Evolutionary conservation across 73 alveolate species (phyloP), one percentile per base, ranked within the genome.

Genomic region (Paramecium bursaria): DNA sequence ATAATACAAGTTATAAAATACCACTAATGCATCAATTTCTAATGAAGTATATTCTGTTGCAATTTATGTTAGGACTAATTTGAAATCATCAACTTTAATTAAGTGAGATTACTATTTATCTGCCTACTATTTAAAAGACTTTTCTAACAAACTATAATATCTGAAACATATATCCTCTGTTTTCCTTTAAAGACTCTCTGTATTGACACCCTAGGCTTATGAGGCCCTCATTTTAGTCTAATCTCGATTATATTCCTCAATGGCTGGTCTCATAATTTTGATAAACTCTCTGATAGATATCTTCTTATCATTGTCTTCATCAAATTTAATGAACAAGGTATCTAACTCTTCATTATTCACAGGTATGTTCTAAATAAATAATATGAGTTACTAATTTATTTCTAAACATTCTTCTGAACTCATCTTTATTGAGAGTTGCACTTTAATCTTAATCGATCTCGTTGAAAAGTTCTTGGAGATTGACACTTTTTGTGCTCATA

Each of bases 101-200:
- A 31, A 42, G 0, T 57, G 60, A 39, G 82, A n/a, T n/a, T n/a
- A n/a, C n/a, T n/a, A 47, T 21, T 67, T 67, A 31, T 17, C 3
- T 1, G 27, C 60, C 27, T 67, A 39, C 14, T 42, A 14, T 67
- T 67, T 25, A 47, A 67, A 67, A 0, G 82, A 53, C 21, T 19
- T 11, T 42, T 35, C 15, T 11, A 67, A 47, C 4, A 67, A 25
- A 14, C n/a, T 1, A 1, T 42, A 35, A 67, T 67, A 39, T 19
- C 44, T 67, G 10, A 42, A 33, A 27, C 82, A 67, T 21, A 67
- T 67, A 31, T 67, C 82, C 27, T 67, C 82, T 0, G 82, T 57
- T 42, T 67, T 67, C 44, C 82, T 44, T 5, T 23, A 22, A 7
- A 67, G 3, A 13, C 21, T 15, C 15, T 67, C 82, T 35, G 19